Base-by-base conservation (phyloP, 2,329 filamentous ascomycete species). In the Sarocladiaceae sp. region DNA sequence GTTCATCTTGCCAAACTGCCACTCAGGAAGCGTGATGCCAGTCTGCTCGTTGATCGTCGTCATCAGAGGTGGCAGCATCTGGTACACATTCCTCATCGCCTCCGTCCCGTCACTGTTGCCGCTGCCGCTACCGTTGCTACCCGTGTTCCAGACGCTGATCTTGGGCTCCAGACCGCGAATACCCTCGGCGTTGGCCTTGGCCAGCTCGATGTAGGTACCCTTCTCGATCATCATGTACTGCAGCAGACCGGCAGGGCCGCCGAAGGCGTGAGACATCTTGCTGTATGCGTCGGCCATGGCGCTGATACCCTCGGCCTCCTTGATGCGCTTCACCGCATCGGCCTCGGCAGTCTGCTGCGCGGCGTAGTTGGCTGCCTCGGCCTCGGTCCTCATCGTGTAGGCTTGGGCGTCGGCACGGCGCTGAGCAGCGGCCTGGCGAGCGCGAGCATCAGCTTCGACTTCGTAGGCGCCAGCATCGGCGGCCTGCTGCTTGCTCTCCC, bases 81-180 rank as follows among this genome's bases (percentile, higher is more conserved):
- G 88, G 67, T 93, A 90, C 29, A 94, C 74, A 53, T 91, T 90
- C 51, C 86, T 74, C 65, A 93, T 83, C 1, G 59, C 54, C 31
- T 64, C 58, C 3, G 83, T 74, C 47, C 86, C 82, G 45, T 76
- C 68, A 33, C 64, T 60, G 32, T 62, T 62, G 20, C 63, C 66
- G 33, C 58, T 67, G n/a, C 64, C 68, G 16, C 59, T 58, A 11
- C 64, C 66, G 3, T 61, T 70, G 40, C 66, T 61, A 33, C 85
- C 85, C 7, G 88, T 94, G 60, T 88, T 93, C 88, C 88, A 95
- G 20, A 91, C 81, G 50, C 82, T 89, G 67, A 94, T 93, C 82
- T 94, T 94, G 51, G 88, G 88, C 61, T 89, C 78, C 52, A 94
- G 66, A 20, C 88, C 88, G 43, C 78, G 73, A 58, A 94, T 78